phyloP scores from a whole-genome alignment of 2,329 filamentous ascomycete genomes.

The Fusarium chlamydosporum region DNA sequence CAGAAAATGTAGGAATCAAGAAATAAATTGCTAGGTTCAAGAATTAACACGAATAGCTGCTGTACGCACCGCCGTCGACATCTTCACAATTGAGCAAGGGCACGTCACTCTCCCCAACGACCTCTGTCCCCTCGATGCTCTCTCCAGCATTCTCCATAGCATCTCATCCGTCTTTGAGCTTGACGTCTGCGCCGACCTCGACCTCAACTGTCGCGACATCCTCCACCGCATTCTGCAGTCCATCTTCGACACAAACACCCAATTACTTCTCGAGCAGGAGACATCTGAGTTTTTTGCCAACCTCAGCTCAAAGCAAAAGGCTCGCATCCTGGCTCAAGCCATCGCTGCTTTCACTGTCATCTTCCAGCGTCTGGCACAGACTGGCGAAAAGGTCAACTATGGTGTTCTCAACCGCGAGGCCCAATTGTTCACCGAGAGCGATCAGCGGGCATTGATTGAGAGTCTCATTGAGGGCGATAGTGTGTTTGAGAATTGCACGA shows the following conservation, averaged over 20 bases:
- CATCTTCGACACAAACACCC: conserved; percentile 50
- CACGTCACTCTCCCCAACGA: conserved; percentile 45
- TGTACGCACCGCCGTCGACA: conserved; percentile 42
- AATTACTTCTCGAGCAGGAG: conserved; percentile 47
- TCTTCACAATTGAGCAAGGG: conserved; percentile 47
- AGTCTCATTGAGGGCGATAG: conserved; percentile 45
- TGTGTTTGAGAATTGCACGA: conserved; percentile 45
- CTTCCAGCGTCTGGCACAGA: conserved; percentile 48
- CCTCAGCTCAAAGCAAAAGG: conserved; percentile 45
- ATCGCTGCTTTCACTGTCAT: conserved; percentile 47
- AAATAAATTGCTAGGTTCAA: background rate
- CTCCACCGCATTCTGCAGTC: conserved; percentile 50
- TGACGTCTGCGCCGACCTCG: conserved; percentile 42
- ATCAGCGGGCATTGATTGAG: conserved; percentile 49
- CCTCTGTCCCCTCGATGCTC: conserved; percentile 46
- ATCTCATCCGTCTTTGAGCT: conserved; percentile 47
- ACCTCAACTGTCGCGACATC: conserved; percentile 46
- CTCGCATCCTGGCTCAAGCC: conserved; percentile 48
- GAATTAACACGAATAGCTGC: conserved; percentile 44
- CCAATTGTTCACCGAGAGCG: conserved; percentile 49
- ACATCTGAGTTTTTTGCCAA: conserved; percentile 49
- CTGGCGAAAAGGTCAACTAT: conserved; percentile 42
- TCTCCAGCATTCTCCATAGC: conserved; percentile 43
- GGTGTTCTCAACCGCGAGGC: conserved; percentile 50
- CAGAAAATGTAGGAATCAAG: conserved; percentile 32